These are phyloP conservation scores for Yamadazyma philogaea DNA, from an alignment of 805 yeast genomes.

Conservation along the genomic window DNA sequence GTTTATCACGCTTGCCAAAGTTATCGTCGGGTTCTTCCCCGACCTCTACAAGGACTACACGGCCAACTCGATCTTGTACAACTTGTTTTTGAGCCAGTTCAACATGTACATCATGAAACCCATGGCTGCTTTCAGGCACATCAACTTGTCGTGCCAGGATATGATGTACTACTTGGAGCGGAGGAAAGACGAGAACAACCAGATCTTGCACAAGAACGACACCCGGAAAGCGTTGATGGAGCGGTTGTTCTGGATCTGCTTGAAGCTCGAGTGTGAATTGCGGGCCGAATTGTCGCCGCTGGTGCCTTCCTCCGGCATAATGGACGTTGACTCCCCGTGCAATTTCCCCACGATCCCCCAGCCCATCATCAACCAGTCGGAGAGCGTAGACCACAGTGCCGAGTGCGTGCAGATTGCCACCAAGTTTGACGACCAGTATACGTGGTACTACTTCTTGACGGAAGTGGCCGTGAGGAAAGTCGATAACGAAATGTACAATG, in stretches of 20 bases:
- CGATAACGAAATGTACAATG: constrained; percentile 36
- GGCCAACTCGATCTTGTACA: constrained; percentile 5
- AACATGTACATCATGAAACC: constrained; percentile 26
- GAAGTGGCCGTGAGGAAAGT: constrained; percentile 40
- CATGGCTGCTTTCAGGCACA: constrained; percentile 22
- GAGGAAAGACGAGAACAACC: constrained; percentile 9
- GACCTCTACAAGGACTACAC: constrained; percentile 8
- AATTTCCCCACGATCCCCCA: constrained; percentile 31
- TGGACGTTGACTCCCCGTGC: constrained; percentile 28
- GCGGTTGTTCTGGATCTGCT: constrained; percentile 35
- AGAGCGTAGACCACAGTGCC: constrained; percentile 19
- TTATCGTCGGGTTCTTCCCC: constrained; percentile 23
- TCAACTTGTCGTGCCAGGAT: constrained; percentile 25
- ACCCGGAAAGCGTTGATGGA: constrained; percentile 21
- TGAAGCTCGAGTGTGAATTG: constrained; percentile 37
- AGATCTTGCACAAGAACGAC: constrained; percentile 4
- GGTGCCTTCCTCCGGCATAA: constrained; percentile 32
- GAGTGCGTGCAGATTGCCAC: constrained; percentile 24
- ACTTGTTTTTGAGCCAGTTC: constrained; percentile 24
- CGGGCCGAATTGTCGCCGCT: constrained; percentile 33
- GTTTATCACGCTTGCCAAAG: constrained; percentile 22
- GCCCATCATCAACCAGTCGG: constrained; percentile 16
- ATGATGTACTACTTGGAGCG: constrained; percentile 30
- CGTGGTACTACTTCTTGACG: constrained; percentile 39
- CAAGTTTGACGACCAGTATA: constrained; percentile 24